Evolutionary conservation across 1,284 basidiomycete species (phyloP), one percentile per base, ranked within the genome.

Genomic region (Ganoderma sinense): DNA sequence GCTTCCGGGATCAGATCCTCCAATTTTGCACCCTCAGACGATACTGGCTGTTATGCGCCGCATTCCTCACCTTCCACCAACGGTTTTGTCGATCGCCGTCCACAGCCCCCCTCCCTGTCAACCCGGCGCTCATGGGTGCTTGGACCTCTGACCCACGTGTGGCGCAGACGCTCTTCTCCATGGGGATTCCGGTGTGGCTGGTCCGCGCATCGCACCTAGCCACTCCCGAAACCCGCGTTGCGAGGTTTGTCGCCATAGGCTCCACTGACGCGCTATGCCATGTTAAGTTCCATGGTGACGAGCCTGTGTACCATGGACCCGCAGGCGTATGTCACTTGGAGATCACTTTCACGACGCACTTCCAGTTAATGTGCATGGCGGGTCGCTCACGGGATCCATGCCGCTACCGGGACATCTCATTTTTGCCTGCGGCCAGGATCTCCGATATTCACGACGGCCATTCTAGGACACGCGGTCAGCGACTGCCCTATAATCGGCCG

Each of bases 101-200:
- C 4, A 6, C 16, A 2, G 13, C 16, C 1, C 29, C 43, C 8
- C 41, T 33, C 26, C 53, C 53, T 6, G 48, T 51, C n/a, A 51
- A 51, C 18, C 10, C n/a, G 48, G 18, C 8, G 13, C 53, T 48
- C 5, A 63, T 63, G 62, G 62, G 62, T 10, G 62, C 62, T 6
- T 63, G 43, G 41, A 48, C 29, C 8, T 33, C 45, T 6, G 62
- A 63, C 13, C 62, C 62, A 18, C 16, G 20, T 5, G 43, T 33
- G 11, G 43, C 20, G 2, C 45, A 63, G 45, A 48, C 18, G 4
- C 45, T 68, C 20, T 20, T 29, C n/a, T 4, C 0, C 3, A 5
- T 31, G 8, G 63, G 63, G 10, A 61, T 68, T 8, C 59, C 65
- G 0, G 67, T 68, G 31, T 68, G 67, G 67, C 60, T 60, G 18